Evolutionary conservation across 768 basidiomycete species (phyloP), one percentile per base, ranked within the genome.

Genomic region (Hortiboletus campestris): DNA sequence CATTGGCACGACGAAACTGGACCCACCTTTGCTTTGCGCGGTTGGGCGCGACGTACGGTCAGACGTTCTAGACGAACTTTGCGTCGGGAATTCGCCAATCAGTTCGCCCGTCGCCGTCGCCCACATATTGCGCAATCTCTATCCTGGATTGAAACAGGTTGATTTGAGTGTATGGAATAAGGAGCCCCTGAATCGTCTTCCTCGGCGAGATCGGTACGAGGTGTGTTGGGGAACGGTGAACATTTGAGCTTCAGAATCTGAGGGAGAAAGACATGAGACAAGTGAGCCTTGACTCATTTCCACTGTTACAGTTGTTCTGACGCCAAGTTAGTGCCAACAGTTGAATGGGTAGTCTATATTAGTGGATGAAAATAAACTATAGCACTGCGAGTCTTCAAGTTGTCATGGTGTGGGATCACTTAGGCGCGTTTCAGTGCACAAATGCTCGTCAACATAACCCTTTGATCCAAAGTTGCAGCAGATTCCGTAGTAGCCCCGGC

Each of bases 11-110:
- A 64, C 57, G 6, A 32, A n/a, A 10, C 7, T 42, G n/a, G 0
- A 11, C 29, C 17, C 22, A 1, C 16, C 39, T 1, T 28, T 40
- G 13, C 17, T 28, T 19, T 20, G 6, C 22, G 11, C 44, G 11
- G 16, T 40, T 14, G 36, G 4, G 20, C 8, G 22, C 0, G 44
- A 54, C 31, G 28, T 41, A 6, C 50, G 43, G 28, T 58, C 62
- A 0, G 42, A 35, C 13, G 14, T 43, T 2, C 52, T 68, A 2
- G 22, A 40, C 0, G 42, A 49, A 0, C 68, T 68, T 4, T 54
- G 56, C 17, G 53, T 68, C 2, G 67, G 63, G 10, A 70, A 68
- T 13, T 63, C 68, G 2, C 58, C 55, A 0, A 49, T 68, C 22
- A n/a, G 11, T 10, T 46, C 53, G 0, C 66, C 63, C 6, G 3